Conservation (phyloP, 2,329 filamentous ascomycete species). For the Colletotrichum limetticola region DNA sequence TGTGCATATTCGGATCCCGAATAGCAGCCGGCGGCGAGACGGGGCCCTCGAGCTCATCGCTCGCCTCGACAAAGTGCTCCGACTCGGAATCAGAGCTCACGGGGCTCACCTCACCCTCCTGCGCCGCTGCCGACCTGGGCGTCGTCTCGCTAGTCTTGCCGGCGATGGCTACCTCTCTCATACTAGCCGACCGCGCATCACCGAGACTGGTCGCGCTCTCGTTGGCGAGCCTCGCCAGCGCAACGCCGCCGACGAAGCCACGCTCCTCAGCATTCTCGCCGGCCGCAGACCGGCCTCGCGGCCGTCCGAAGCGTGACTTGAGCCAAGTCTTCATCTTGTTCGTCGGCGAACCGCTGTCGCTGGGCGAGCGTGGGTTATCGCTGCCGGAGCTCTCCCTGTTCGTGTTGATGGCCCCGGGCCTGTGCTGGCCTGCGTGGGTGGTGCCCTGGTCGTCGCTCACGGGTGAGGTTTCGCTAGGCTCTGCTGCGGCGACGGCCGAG, state of each 20-base stretch:
- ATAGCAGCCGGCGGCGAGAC: constrained; percentile 53
- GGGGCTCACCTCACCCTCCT: constrained; percentile 49
- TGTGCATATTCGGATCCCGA: constrained; percentile 44
- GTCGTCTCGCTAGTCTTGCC: constrained; percentile 42
- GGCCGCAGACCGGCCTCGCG: constrained; percentile 50
- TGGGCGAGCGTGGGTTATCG: constrained; percentile 34
- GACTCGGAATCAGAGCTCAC: constrained; percentile 42
- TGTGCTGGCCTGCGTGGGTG: constrained; percentile 1
- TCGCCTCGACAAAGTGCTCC: constrained; percentile 58
- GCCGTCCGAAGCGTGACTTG: constrained; percentile 62
- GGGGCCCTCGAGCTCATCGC: constrained; percentile 38
- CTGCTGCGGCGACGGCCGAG: background rate
- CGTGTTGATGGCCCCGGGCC: constrained; percentile 37
- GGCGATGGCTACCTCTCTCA: constrained; percentile 59
- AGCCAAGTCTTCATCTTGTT: constrained; percentile 65
- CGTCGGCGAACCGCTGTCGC: constrained; percentile 40
- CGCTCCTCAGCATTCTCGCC: constrained; percentile 46
- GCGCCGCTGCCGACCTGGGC: constrained; percentile 39
- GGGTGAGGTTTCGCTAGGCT: background rate
- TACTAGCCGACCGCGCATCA: constrained; percentile 53
- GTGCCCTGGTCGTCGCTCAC: background rate
- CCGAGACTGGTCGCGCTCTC: constrained; percentile 57
- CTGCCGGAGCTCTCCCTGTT: constrained; percentile 16
- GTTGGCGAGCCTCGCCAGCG: constrained; percentile 53
- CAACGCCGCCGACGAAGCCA: constrained; percentile 63